A percentile compares a stretch with the other conserved stretches of the same genome.
These are phyloP conservation scores for Eutrema yunnanense DNA, from an alignment of 345 rosid genomes.

Conservation along the genomic window DNA sequence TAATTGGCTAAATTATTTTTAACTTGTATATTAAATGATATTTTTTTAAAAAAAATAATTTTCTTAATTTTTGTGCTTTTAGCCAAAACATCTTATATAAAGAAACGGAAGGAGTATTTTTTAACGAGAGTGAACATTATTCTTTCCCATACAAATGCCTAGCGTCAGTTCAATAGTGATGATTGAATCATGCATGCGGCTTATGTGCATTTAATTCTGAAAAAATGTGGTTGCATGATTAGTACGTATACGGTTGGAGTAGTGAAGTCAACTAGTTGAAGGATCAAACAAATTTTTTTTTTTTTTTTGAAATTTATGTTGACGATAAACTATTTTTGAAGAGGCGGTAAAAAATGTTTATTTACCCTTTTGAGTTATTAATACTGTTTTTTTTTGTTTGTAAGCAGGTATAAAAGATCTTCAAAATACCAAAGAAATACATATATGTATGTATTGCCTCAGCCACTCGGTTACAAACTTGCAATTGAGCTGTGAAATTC, in stretches of 20 bases:
- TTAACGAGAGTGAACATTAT: not conserved
- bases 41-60: too few species aligned
- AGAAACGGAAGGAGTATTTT: too few species aligned
- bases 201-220: slow-evolving; percentile 2
- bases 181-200: not conserved
- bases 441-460: not conserved
- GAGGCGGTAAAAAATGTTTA: not conserved
- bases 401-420: not conserved
- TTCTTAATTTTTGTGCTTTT: too few species aligned
- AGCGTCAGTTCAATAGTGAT: not conserved
- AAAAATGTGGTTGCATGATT: not conserved
- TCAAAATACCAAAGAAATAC: not conserved
- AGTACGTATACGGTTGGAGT: not conserved
- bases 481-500: not conserved
- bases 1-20: too few species aligned
- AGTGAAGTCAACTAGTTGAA: slow-evolving; percentile 7
- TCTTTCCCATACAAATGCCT: not conserved
- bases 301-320: not conserved
- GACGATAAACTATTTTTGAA: not conserved
- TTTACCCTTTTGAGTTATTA: too few species aligned
- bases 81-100: too few species aligned
- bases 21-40: too few species aligned
- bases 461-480: not conserved
- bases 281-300: not conserved
- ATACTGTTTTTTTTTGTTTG: not conserved